A percentile compares a stretch with the other conserved stretches of the same genome.
These are phyloP conservation scores for Uncinocarpus reesii DNA, from an alignment of 2,329 filamentous ascomycete species.

Conservation along the genomic window DNA sequence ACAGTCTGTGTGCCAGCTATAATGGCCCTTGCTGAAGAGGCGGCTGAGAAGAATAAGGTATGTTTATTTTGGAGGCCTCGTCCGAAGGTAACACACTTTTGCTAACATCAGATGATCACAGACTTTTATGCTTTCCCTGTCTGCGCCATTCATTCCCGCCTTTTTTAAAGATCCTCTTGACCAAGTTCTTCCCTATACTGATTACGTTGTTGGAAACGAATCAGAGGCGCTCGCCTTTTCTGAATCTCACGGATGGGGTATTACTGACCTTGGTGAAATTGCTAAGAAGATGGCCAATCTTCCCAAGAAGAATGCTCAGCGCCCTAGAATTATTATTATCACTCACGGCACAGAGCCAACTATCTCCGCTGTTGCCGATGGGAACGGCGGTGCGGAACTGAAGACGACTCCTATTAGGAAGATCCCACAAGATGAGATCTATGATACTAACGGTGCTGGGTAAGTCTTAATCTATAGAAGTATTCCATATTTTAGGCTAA, in stretches of 20 bases:
- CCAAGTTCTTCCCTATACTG: slow-evolving; percentile 77
- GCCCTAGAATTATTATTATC: slow-evolving; percentile 77
- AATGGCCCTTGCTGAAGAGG: slow-evolving; percentile 79
- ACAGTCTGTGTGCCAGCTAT: slow-evolving; percentile 90
- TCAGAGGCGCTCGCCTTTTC: slow-evolving; percentile 83
- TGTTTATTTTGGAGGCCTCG: slow-evolving; percentile 13
- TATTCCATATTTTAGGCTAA: neutral
- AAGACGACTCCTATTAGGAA: slow-evolving; percentile 71
- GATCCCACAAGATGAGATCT: slow-evolving; percentile 68
- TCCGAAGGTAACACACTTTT: neutral
- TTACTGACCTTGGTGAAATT: slow-evolving; percentile 71
- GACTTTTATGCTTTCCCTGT: slow-evolving; percentile 78
- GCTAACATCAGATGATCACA: slow-evolving; percentile 20
- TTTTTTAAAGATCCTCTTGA: slow-evolving; percentile 97
- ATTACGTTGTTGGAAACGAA: slow-evolving; percentile 96
- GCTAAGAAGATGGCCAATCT: slow-evolving; percentile 75
- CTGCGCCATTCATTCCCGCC: slow-evolving; percentile 88
- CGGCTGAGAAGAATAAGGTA: slow-evolving; percentile 77
- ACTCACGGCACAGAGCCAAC: slow-evolving; percentile 92
- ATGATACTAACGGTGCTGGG: slow-evolving; percentile 91
- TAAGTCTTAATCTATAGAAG: slow-evolving; percentile 26
- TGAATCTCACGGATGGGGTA: slow-evolving; percentile 63
- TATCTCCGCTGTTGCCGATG: slow-evolving; percentile 63
- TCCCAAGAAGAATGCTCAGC: slow-evolving; percentile 81
- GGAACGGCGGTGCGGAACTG: slow-evolving; percentile 53